Evolutionary conservation across 257 asterid species (phyloP).

Genomic region (Ajuga chamaepitys): DNA sequence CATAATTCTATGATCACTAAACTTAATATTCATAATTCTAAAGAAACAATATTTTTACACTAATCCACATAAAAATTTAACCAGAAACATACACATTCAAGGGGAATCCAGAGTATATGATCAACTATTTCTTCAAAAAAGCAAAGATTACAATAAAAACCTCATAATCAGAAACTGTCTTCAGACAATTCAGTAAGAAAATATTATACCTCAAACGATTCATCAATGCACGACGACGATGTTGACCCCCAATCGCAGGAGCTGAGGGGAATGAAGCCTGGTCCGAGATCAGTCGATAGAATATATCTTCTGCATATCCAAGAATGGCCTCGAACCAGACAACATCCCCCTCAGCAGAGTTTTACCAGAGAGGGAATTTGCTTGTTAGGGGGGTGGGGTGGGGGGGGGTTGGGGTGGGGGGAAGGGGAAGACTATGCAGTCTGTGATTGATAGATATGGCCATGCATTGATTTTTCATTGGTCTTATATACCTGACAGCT

Average conservation of each 20-base stretch:
- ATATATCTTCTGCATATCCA: not conserved
- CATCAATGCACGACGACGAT: no score
- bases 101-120: not conserved
- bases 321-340: constrained; percentile 45
- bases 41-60: not conserved
- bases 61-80: not conserved
- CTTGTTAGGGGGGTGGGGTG: not conserved
- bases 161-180: no score
- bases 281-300: constrained; percentile 56
- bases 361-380: not conserved
- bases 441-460: constrained; percentile 8
- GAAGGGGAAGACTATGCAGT: no score
- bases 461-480: constrained; percentile 31
- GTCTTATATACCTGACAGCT: constrained; percentile 12
- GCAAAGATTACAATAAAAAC: not conserved
- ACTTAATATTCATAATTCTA: not conserved
- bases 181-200: not conserved
- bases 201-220: not conserved
- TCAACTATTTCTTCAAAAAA: not conserved
- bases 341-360: constrained; percentile 42
- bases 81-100: not conserved
- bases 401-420: not conserved
- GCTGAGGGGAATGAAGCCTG: constrained; percentile 78
- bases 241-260: no score
- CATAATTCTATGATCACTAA: not conserved